Evolutionary conservation across 2,329 filamentous ascomycete genomes (phyloP), one percentile per base, ranked within the genome.

Genomic region (Elsinoe arachidis): DNA sequence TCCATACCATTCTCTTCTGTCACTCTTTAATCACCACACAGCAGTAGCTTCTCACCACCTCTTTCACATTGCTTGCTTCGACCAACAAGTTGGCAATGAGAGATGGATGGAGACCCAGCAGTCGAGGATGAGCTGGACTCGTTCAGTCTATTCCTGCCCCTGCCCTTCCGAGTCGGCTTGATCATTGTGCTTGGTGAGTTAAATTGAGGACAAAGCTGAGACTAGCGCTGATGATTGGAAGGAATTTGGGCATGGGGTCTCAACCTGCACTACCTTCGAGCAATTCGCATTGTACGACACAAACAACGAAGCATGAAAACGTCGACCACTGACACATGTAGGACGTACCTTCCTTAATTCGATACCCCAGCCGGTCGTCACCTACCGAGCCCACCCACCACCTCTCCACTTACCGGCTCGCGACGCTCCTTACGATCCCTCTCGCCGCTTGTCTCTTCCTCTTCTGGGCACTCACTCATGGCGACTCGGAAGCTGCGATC

Each of bases 211-310:
- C 11, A 34, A 23, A 30, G 33, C n/a, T 33, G 52, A 33, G 15
- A 35, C 11, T n/a, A 56, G 2, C 35, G 56, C 58, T 44, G 19
- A 56, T 23, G 47, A 4, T 19, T 52, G 60, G 5, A 63, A 95
- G 90, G 89, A 64, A 85, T 95, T 67, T 97, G 92, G 92, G 90
- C 89, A 70, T 99, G 92, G 90, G 90, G 86, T 63, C 73, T 87
- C 65, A 97, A 96, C 75, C 82, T 97, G 39, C 90, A 96, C 69
- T 91, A 89, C 74, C 84, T 97, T 60, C 80, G 86, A 66, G 74
- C 83, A 59, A 78, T 84, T 67, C 87, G 87, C 69, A 95, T 99
- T 75, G 82, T 84, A 72, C 60, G 78, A 47, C 60, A 59, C 44
- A 47, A 19, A 37, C 35, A n/a, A 57, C 59, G 44, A 62, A 55